A percentile compares a stretch with the other conserved stretches of the same genome.
These are phyloP conservation scores for Urochloa ruziziensis DNA, from an alignment of 176 grass and related monocot species.

Conservation along the genomic window DNA sequence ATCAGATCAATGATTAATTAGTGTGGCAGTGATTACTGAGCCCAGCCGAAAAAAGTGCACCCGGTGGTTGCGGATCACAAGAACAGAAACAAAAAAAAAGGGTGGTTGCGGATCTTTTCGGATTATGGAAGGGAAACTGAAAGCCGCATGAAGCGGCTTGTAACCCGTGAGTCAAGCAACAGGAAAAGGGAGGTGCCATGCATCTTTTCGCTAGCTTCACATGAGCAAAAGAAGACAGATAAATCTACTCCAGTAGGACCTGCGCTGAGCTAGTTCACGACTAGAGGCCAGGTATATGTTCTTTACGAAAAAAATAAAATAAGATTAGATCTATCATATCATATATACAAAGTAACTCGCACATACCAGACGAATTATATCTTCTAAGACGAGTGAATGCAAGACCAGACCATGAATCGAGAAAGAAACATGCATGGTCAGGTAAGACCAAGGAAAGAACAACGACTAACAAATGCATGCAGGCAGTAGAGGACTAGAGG, in stretches of 20 bases:
- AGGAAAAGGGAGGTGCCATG: not conserved
- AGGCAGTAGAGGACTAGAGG: too few relatives aligned
- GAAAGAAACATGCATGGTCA: too few relatives aligned
- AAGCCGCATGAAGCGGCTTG: conserved; percentile 15
- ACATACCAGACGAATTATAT: too few relatives aligned
- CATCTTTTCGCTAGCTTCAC: conserved; percentile 25
- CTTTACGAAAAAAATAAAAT: not conserved
- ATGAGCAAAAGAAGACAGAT: not conserved
- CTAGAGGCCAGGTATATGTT: not conserved
- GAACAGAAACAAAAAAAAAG: not conserved
- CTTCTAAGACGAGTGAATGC: not conserved
- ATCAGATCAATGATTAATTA: not conserved
- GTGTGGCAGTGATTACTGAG: not conserved
- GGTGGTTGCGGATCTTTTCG: not conserved
- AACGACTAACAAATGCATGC: not conserved
- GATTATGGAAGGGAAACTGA: not conserved
- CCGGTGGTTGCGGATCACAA: conserved; percentile 33
- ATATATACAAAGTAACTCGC: too few relatives aligned
- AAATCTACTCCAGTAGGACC: not conserved
- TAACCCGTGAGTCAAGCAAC: conserved; percentile 24
- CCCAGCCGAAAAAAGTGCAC: not conserved
- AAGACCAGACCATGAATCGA: not conserved
- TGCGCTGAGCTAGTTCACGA: not conserved
- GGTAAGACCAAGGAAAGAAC: not conserved
- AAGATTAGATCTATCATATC: not conserved